Evolutionary conservation across 192 early-diverging fungal species (phyloP).

Genomic region (Backusella macrospora): DNA sequence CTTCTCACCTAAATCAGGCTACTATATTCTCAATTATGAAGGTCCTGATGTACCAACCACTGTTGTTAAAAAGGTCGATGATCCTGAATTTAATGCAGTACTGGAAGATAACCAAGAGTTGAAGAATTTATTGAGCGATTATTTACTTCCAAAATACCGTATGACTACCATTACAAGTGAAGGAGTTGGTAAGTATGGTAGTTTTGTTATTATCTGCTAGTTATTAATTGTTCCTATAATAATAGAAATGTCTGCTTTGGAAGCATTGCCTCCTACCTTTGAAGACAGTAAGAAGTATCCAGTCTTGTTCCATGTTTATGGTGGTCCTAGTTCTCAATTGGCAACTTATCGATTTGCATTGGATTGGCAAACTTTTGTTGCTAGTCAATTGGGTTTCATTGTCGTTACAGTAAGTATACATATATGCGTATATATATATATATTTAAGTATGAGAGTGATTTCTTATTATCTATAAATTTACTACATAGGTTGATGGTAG

Average conservation of each 20-base stretch:
- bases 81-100: constrained; percentile 56
- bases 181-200: constrained; percentile 31
- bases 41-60: constrained; percentile 89
- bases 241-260: constrained; percentile 75
- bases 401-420: constrained; percentile 55
- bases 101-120: constrained; percentile 62
- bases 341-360: constrained; percentile 65
- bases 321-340: constrained; percentile 90
- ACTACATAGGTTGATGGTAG: constrained; percentile 71
- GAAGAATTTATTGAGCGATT: constrained; percentile 47
- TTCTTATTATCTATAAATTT: not conserved
- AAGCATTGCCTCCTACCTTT: constrained; percentile 80
- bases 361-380: constrained; percentile 74
- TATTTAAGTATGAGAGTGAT: not conserved
- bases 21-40: constrained; percentile 74
- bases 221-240: not conserved
- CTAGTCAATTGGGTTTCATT: constrained; percentile 66
- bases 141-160: constrained; percentile 61
- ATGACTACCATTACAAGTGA: constrained; percentile 38
- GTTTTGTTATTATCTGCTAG: not conserved
- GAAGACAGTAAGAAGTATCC: constrained; percentile 76
- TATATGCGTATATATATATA: constrained; percentile 34
- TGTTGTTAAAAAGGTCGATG: constrained; percentile 59
- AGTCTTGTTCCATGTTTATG: constrained; percentile 86
- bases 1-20: constrained; percentile 76